Evolutionary conservation across 306 rosid species (phyloP).

Genomic region (Purshia tridentata): DNA sequence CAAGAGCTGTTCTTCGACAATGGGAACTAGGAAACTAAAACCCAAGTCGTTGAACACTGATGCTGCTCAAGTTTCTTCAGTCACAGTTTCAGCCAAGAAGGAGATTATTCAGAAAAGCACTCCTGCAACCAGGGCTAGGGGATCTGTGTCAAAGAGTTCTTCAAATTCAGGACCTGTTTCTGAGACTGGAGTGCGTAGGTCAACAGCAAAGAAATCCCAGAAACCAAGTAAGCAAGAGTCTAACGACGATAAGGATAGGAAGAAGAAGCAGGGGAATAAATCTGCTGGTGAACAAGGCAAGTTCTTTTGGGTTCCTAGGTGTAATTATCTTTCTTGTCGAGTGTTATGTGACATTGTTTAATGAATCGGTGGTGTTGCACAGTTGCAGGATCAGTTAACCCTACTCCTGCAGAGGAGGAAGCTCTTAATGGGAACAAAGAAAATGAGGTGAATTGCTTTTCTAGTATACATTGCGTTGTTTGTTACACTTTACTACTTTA

Average conservation of each 20-base stretch:
- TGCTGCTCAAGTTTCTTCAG: slow-evolving; percentile 43
- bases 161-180: slow-evolving; percentile 41
- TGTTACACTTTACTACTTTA: background rate
- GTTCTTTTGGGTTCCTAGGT: background rate
- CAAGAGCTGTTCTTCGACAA: slow-evolving; percentile 49
- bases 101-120: slow-evolving; percentile 34
- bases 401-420: slow-evolving; percentile 39
- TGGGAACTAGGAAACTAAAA: slow-evolving; percentile 45
- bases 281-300: slow-evolving; percentile 44
- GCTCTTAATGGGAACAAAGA: slow-evolving; percentile 55
- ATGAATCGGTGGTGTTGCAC: slow-evolving; percentile 30
- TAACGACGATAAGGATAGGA: slow-evolving; percentile 40
- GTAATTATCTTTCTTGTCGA: background rate
- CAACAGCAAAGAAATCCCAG: slow-evolving; percentile 44
- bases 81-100: slow-evolving; percentile 43
- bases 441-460: slow-evolving; percentile 50
- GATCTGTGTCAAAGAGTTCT: slow-evolving; percentile 37
- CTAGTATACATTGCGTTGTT: background rate
- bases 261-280: slow-evolving; percentile 46
- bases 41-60: slow-evolving; percentile 53
- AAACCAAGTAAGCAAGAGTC: slow-evolving; percentile 49
- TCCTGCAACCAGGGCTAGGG: slow-evolving; percentile 40
- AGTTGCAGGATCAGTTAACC: slow-evolving; percentile 38
- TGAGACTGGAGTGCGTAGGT: slow-evolving; percentile 31
- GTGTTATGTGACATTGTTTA: background rate